phyloP scores from a whole-genome alignment of 805 yeast genomes.

The Starmera quercuum region DNA sequence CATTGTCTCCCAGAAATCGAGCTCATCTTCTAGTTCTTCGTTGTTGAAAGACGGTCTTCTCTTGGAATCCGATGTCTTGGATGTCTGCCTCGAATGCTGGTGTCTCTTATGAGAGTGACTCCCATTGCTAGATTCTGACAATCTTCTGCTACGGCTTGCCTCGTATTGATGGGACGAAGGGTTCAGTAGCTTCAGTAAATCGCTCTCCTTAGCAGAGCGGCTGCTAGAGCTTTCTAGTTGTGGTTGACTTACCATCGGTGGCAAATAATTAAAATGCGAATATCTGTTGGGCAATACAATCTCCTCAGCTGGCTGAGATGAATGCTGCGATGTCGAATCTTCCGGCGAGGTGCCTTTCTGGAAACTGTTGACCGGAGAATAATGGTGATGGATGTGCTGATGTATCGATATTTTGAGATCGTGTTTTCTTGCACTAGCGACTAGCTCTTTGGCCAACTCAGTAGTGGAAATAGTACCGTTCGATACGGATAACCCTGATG shows the following conservation, averaged over 20 bases:
- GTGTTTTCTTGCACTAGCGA: conserved; percentile 52
- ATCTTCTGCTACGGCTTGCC: conserved; percentile 7
- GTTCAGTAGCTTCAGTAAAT: conserved; percentile 38
- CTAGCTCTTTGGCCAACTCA: conserved; percentile 46
- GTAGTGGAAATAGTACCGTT: conserved; percentile 46
- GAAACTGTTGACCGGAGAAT: conserved; percentile 25
- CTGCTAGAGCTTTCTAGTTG: conserved; percentile 53
- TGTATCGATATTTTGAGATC: conserved; percentile 63
- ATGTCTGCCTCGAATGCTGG: conserved; percentile 3
- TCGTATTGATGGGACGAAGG: conserved; percentile 9
- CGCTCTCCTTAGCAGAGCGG: conserved; percentile 31
- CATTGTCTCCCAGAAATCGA: conserved; percentile 69
- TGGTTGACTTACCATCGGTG: conserved; percentile 68
- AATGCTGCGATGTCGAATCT: conserved; percentile 14
- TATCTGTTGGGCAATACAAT: conserved; percentile 43
- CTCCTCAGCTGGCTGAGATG: conserved; percentile 13
- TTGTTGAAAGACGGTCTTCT: conserved; percentile 11
- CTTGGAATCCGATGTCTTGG: conserved; percentile 8
- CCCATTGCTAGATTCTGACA: conserved; percentile 13
- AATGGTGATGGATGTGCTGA: conserved; percentile 82
- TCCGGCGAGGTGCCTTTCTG: conserved; percentile 14
- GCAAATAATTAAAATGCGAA: conserved; percentile 69
- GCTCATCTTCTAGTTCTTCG: conserved; percentile 51
- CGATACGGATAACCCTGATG: conserved; percentile 35
- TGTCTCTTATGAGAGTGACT: conserved; percentile 10